A percentile compares a stretch with the other conserved stretches of the same genome.
These are phyloP conservation scores for Scenedesmus sp. DNA, from an alignment of 163 green algal species.

Conservation along the genomic window DNA sequence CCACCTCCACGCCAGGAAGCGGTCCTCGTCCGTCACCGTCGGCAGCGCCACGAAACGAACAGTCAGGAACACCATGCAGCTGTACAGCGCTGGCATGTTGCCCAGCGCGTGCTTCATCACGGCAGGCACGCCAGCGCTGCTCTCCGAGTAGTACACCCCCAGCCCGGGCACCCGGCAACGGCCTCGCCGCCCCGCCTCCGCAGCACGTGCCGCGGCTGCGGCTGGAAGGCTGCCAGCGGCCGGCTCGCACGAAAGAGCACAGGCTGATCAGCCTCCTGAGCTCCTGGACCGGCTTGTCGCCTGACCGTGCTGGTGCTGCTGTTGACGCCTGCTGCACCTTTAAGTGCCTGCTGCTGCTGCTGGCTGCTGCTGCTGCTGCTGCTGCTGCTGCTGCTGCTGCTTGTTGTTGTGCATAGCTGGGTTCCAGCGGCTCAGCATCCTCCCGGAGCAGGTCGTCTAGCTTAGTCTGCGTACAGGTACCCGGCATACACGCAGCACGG, in stretches of 20 bases:
- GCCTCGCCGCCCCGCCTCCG: background rate
- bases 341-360: too few relatives aligned
- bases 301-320: background rate
- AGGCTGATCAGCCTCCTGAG: background rate
- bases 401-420: background rate
- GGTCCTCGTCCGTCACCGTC: conserved; percentile 33
- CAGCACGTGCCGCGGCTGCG: background rate
- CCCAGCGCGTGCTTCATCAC: conserved; percentile 60
- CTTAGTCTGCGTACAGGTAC: background rate
- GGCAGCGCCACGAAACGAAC: conserved; percentile 53
- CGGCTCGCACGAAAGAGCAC: background rate
- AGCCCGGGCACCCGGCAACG: conserved; percentile 60
- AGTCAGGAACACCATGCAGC: conserved; percentile 57
- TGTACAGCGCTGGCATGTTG: conserved; percentile 48
- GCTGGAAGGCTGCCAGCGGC: background rate
- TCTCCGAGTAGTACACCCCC: conserved; percentile 66
- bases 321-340: background rate
- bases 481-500: background rate
- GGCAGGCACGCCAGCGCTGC: conserved; percentile 45
- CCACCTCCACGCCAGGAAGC: conserved; percentile 49
- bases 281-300: background rate
- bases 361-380: too few relatives aligned
- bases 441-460: background rate
- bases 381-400: background rate
- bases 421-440: background rate